Percentiles rank a stretch among this genome's conserved stretches.
phyloP scores from a whole-genome alignment of 2,329 filamentous ascomycete genomes.

The Allantophomopsis lycopodina region DNA sequence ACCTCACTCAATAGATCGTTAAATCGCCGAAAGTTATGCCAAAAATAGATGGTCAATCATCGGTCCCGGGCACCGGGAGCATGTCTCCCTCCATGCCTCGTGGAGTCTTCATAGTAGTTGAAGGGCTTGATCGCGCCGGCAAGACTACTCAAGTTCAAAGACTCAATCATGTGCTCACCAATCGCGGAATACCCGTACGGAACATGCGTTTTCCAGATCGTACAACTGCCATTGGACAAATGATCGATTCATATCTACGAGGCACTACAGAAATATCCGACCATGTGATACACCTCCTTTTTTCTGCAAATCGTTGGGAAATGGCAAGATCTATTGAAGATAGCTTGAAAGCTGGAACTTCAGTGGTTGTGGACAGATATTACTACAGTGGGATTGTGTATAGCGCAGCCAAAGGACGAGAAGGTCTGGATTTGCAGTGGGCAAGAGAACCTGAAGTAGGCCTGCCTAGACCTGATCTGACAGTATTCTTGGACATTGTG shows the following conservation, averaged over 20 bases:
- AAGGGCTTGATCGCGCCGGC: conserved; percentile 58
- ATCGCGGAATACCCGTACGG: conserved; percentile 35
- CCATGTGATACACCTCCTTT: conserved; percentile 59
- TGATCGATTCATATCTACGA: conserved; percentile 55
- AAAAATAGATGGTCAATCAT: too few relatives aligned
- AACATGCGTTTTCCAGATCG: conserved; percentile 60
- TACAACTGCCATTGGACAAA: conserved; percentile 50
- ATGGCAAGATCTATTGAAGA: conserved; percentile 30
- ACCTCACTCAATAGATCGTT: too few relatives aligned
- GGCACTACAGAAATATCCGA: conserved; percentile 48
- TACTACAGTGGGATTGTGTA: conserved; percentile 94
- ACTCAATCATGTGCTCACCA: conserved; percentile 37
- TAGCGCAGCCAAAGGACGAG: conserved; percentile 73
- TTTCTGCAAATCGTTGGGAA: conserved; percentile 64
- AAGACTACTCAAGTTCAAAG: conserved; percentile 58
- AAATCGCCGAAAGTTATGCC: too few relatives aligned
- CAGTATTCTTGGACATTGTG: conserved; percentile 75
- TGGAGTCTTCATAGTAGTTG: conserved; percentile 54
- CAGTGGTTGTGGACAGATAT: conserved; percentile 80
- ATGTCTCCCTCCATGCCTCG: conserved; percentile 14
- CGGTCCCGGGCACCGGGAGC: too few relatives aligned
- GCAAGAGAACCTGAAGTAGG: conserved; percentile 75
- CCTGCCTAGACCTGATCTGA: conserved; percentile 74
- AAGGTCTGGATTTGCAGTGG: conserved; percentile 59
- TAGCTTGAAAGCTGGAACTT: conserved; percentile 51